Percentiles rank a stretch among this genome's conserved stretches.
Evolutionary conservation across 495 filamentous ascomycete species (phyloP).

Genomic region (Alectoria sarmentosa): DNA sequence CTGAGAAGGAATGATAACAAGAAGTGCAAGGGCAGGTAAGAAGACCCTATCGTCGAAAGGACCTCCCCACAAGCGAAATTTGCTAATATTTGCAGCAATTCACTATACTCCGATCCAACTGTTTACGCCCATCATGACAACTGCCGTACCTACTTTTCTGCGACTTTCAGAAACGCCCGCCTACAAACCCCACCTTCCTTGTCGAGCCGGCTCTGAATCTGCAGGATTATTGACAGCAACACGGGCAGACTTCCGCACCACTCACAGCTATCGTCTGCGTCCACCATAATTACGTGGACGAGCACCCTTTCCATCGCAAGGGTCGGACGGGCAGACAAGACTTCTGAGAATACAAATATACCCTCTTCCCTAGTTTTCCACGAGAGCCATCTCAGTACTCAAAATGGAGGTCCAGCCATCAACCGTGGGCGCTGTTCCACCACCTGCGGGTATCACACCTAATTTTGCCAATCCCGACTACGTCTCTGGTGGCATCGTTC

Average conservation of each 20-base stretch:
- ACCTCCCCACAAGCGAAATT: background rate
- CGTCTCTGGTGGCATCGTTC: slow-evolving; percentile 28
- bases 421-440: background rate
- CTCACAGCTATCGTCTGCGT: background rate
- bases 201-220: background rate
- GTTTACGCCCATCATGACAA: background rate
- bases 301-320: background rate
- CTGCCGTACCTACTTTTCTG: no score
- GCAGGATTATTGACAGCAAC: background rate
- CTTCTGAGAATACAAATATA: no score
- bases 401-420: no score
- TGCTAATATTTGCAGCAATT: background rate
- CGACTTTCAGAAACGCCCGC: no score
- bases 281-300: background rate
- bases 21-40: background rate
- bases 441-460: slow-evolving; percentile 30
- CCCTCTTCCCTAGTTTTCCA: no score
- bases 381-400: background rate
- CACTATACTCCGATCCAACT: background rate
- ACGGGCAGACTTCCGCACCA: background rate
- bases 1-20: no score
- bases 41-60: background rate
- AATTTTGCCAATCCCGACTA: slow-evolving; percentile 32
- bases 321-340: no score
- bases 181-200: background rate